phyloP scores from a whole-genome alignment of 202 grass and related monocot species.

The Schoenoplectus triqueter region DNA sequence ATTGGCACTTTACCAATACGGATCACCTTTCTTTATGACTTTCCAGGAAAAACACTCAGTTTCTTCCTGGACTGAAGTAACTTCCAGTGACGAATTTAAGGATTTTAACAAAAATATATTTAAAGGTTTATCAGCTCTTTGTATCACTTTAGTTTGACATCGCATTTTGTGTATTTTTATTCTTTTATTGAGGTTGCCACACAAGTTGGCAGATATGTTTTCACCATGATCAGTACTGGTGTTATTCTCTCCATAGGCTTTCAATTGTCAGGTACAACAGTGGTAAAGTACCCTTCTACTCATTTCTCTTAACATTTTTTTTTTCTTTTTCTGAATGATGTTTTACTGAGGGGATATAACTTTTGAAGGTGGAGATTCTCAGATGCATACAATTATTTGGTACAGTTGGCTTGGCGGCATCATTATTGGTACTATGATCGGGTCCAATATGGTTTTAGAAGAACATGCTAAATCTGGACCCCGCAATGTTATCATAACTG shows the following conservation, averaged over 20 bases:
- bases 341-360: not conserved
- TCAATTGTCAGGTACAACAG: slow-evolving; percentile 82
- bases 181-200: slow-evolving; percentile 62
- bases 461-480: slow-evolving; percentile 95
- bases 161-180: slow-evolving; percentile 10
- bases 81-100: not conserved
- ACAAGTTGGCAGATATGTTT: slow-evolving; percentile 75
- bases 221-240: slow-evolving; percentile 96
- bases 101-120: not conserved
- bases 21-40: not conserved
- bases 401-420: slow-evolving; percentile 99
- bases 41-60: not conserved
- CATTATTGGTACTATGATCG: slow-evolving; percentile 95
- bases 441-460: slow-evolving; percentile 86
- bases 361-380: slow-evolving; percentile 76
- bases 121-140: not conserved
- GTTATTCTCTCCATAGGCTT: slow-evolving; percentile 84
- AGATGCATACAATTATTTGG: slow-evolving; percentile 90
- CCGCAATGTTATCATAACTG: slow-evolving; percentile 95
- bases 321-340: not conserved
- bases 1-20: not conserved
- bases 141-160: slow-evolving; percentile 1
- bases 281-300: slow-evolving; percentile 21
- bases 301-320: not conserved
- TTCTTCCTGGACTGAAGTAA: not conserved